Evolutionary conservation across 139 green algal genomes (phyloP).

Genomic region (Chlamydomonas sp.): DNA sequence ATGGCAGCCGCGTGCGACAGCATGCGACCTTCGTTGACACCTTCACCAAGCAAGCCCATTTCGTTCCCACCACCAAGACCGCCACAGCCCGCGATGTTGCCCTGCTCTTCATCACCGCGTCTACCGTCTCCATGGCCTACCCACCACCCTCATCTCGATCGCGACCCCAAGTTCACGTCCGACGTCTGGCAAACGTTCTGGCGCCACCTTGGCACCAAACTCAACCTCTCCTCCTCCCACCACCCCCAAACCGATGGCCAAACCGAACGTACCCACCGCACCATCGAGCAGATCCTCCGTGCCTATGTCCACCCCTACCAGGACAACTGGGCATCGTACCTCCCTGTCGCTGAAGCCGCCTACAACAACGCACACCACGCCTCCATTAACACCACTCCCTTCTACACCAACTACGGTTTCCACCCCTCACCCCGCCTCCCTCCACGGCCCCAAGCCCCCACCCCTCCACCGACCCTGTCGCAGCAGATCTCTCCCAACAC

Average conservation of each 20-base stretch:
- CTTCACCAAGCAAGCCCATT: constrained; percentile 63
- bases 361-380: constrained; percentile 3
- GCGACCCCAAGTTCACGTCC: constrained; percentile 60
- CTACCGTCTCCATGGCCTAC: constrained; percentile 58
- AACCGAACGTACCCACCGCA: constrained; percentile 67
- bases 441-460: neutral
- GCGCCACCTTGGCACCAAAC: constrained; percentile 43
- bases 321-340: constrained; percentile 6
- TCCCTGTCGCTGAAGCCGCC: constrained; percentile 9
- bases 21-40: constrained; percentile 70
- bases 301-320: constrained; percentile 13
- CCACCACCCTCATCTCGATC: constrained; percentile 64
- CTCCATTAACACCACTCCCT: neutral
- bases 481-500: neutral
- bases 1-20: constrained; percentile 33
- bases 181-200: constrained; percentile 58
- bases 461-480: neutral
- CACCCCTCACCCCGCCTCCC: constrained; percentile 16
- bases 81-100: constrained; percentile 45
- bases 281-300: constrained; percentile 59
- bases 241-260: constrained; percentile 77
- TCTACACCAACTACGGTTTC: constrained; percentile 18
- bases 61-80: constrained; percentile 45
- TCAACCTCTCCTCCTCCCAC: constrained; percentile 61
- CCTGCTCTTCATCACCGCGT: constrained; percentile 57